Evolutionary conservation across 2,329 filamentous ascomycete genomes (phyloP).

Genomic region (Calonectria hawksworthii): DNA sequence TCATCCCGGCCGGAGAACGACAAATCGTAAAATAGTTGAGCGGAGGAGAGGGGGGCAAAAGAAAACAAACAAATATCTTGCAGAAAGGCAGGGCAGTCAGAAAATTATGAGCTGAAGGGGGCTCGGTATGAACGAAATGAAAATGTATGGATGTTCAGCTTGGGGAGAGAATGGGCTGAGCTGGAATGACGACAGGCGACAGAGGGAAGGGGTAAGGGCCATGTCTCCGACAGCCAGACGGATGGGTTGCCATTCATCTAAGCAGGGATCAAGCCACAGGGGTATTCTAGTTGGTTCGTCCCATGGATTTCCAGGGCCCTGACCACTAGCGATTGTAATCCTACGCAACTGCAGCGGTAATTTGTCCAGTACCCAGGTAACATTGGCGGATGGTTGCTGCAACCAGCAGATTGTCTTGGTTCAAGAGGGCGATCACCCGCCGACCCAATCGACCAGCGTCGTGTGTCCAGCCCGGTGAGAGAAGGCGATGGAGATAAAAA

Average conservation of each 20-base stretch:
- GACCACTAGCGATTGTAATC: not conserved
- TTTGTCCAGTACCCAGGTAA: not conserved
- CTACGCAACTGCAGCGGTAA: not conserved
- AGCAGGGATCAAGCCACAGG: not conserved
- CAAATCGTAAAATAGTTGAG: too few species aligned
- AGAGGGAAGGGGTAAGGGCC: not conserved
- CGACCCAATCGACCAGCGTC: not conserved
- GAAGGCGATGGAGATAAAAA: not conserved
- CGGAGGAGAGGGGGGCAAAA: not conserved
- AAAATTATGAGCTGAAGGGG: not conserved
- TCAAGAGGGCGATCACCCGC: not conserved
- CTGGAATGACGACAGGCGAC: not conserved
- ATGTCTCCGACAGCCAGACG: slow-evolving; percentile 10
- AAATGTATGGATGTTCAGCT: not conserved
- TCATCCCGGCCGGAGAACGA: not conserved
- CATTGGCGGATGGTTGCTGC: not conserved
- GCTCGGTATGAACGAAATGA: not conserved
- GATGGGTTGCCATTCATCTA: slow-evolving; percentile 10
- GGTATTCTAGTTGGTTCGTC: not conserved
- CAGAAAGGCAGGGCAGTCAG: too few species aligned
- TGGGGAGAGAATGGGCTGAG: not conserved
- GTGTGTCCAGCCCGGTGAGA: not conserved
- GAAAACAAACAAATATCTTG: not conserved
- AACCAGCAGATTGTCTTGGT: not conserved
- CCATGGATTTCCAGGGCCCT: not conserved